phyloP scores from a whole-genome alignment of 345 rosid species.

The Brassica rapa region DNA sequence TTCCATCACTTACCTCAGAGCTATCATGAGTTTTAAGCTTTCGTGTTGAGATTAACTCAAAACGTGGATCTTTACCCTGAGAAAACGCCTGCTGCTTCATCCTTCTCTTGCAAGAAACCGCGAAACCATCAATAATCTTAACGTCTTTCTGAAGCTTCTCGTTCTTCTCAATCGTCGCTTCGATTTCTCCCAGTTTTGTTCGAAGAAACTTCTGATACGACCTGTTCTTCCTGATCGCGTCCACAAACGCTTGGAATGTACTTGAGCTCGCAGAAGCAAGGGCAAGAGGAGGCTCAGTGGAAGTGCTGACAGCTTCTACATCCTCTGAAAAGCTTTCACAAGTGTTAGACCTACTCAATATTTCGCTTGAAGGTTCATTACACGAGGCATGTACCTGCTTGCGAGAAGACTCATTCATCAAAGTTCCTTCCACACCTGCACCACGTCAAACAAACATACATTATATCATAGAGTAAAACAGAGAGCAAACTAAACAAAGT shows the following conservation, averaged over 20 bases:
- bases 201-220: slow-evolving; percentile 63
- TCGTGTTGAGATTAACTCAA: slow-evolving; percentile 58
- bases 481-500: too few species aligned
- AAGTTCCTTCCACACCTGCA: slow-evolving; percentile 37
- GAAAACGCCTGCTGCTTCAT: slow-evolving; percentile 58
- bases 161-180: slow-evolving; percentile 77
- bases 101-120: slow-evolving; percentile 59
- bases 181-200: slow-evolving; percentile 60
- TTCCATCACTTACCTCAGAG: slow-evolving; percentile 44
- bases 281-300: slow-evolving; percentile 32
- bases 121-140: slow-evolving; percentile 61
- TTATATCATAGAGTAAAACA: too few species aligned
- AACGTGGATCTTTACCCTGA: slow-evolving; percentile 65
- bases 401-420: slow-evolving; percentile 32
- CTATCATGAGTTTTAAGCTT: slow-evolving; percentile 36
- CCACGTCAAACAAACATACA: background rate
- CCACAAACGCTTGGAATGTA: slow-evolving; percentile 56
- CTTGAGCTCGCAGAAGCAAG: slow-evolving; percentile 36
- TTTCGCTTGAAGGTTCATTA: slow-evolving; percentile 31
- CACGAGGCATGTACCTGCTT: slow-evolving; percentile 34
- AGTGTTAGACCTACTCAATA: slow-evolving; percentile 32
- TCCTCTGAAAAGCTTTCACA: slow-evolving; percentile 45
- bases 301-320: slow-evolving; percentile 24
- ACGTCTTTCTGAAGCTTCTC: slow-evolving; percentile 66
- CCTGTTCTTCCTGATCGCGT: slow-evolving; percentile 75